Conservation (phyloP, 2,329 filamentous ascomycete species). For the Alternaria arborescens region DNA sequence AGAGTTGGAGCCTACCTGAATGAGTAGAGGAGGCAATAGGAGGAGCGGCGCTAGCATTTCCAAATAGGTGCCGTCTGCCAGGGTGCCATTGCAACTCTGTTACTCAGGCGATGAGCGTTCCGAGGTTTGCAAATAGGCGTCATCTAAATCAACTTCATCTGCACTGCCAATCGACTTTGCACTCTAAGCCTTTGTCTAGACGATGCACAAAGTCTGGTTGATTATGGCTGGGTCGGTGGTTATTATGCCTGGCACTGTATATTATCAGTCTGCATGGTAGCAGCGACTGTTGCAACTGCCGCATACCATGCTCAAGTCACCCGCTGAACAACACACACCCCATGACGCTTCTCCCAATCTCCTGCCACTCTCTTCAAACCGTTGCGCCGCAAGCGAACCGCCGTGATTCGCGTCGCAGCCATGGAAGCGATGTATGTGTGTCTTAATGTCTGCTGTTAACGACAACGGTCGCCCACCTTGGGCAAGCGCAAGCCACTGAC, state of each 20-base stretch:
- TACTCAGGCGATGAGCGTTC: slow-evolving; percentile 8
- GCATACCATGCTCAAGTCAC: neutral
- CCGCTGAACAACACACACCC: neutral
- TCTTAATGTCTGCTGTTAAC: slow-evolving; percentile 15
- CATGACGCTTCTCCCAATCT: slow-evolving; percentile 1
- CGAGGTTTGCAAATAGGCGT: neutral
- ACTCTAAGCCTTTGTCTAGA: neutral
- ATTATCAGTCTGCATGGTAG: neutral
- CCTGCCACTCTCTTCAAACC: neutral
- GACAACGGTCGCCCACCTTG: slow-evolving; percentile 6
- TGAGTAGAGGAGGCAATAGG: neutral
- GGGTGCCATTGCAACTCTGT: slow-evolving; percentile 26
- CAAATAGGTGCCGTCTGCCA: slow-evolving; percentile 18
- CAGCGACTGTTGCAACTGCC: neutral
- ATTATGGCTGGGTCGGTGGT: neutral
- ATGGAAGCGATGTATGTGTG: slow-evolving; percentile 8
- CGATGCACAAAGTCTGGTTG: neutral
- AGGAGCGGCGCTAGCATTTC: slow-evolving; percentile 24
- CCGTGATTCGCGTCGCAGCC: slow-evolving; percentile 4
- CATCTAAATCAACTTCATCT: neutral
- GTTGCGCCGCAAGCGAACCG: slow-evolving; percentile 1
- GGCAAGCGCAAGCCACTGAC: slow-evolving; percentile 32
- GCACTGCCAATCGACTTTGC: neutral
- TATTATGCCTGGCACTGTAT: neutral
- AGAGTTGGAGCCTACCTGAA: neutral